Percentiles rank a stretch among this genome's conserved stretches.
Conservation (phyloP, 352 stramenopile species). For the Phytophthora sansomeana region DNA sequence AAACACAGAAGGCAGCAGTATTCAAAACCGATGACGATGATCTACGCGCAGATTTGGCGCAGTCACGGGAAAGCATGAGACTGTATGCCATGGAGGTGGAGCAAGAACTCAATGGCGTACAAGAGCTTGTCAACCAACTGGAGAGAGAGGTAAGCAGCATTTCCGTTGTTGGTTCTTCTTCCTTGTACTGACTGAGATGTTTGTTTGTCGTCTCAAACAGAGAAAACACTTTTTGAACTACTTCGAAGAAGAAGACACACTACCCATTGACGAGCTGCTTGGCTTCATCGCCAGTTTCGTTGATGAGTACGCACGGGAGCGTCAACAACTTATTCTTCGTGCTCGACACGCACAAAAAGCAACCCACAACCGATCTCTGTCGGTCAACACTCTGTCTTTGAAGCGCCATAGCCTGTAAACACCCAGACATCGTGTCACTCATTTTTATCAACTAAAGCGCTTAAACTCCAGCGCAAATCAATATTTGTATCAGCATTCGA, state of each 20-base stretch:
- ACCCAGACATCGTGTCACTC: slow-evolving; percentile 16
- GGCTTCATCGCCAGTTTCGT: slow-evolving; percentile 70
- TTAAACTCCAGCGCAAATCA: slow-evolving; percentile 9
- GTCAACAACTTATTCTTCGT: slow-evolving; percentile 49
- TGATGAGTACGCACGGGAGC: slow-evolving; percentile 64
- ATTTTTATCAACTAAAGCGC: slow-evolving; percentile 18
- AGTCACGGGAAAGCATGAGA: slow-evolving; percentile 51
- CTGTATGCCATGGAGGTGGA: slow-evolving; percentile 70
- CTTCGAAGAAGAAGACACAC: slow-evolving; percentile 74
- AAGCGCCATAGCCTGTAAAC: slow-evolving; percentile 43
- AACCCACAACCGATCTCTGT: slow-evolving; percentile 12
- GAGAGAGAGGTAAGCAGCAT: slow-evolving; percentile 49
- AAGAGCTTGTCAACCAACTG: slow-evolving; percentile 55
- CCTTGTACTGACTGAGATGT: slow-evolving; percentile 6
- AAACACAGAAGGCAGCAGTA: slow-evolving; percentile 52
- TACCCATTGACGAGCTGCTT: slow-evolving; percentile 75
- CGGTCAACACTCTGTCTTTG: slow-evolving; percentile 14
- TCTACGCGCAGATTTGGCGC: slow-evolving; percentile 26
- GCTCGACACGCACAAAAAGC: slow-evolving; percentile 27
- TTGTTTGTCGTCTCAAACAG: slow-evolving; percentile 25
- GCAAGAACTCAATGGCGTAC: slow-evolving; percentile 58
- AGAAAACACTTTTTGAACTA: slow-evolving; percentile 75
- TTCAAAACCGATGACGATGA: slow-evolving; percentile 42
- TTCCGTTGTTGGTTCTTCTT: neutral
- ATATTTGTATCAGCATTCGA: slow-evolving; percentile 10